A percentile compares a stretch with the other conserved stretches of the same genome.
Conservation (phyloP, 1,139 yeast species). For the Nakaseomyces delphensis region DNA sequence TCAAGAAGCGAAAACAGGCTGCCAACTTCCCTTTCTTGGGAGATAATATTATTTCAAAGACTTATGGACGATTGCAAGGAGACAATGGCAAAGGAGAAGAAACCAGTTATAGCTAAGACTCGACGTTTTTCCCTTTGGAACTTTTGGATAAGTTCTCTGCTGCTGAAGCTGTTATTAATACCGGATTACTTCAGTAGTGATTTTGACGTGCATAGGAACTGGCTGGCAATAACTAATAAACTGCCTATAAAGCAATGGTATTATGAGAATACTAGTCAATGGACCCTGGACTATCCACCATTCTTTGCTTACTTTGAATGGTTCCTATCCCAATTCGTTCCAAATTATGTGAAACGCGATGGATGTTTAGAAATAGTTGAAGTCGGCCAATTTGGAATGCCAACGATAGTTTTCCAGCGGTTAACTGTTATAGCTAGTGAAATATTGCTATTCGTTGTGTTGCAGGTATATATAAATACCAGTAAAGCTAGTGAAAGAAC, state of each 20-base stretch:
- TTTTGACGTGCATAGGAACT: slow-evolving; percentile 93
- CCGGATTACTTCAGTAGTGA: slow-evolving; percentile 50
- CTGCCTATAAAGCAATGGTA: slow-evolving; percentile 81
- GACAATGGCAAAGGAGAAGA: not conserved
- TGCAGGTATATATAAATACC: slow-evolving; percentile 62
- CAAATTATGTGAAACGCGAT: slow-evolving; percentile 52
- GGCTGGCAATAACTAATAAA: slow-evolving; percentile 86
- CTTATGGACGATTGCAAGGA: too few species aligned
- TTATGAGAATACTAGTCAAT: slow-evolving; percentile 69
- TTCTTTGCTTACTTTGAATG: slow-evolving; percentile 94
- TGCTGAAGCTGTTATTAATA: slow-evolving; percentile 42
- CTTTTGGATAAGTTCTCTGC: slow-evolving; percentile 53
- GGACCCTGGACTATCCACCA: slow-evolving; percentile 98
- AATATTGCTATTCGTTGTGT: slow-evolving; percentile 54
- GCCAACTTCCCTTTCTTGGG: too few species aligned
- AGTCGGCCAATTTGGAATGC: slow-evolving; percentile 70
- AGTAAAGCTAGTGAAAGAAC: slow-evolving; percentile 36
- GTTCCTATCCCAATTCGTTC: slow-evolving; percentile 63
- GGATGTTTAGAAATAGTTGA: slow-evolving; percentile 70
- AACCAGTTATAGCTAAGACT: not conserved
- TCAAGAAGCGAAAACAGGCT: too few species aligned
- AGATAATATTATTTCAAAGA: too few species aligned
- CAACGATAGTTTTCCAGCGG: slow-evolving; percentile 77
- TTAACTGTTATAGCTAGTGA: slow-evolving; percentile 74
- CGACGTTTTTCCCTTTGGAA: slow-evolving; percentile 44